Evolutionary conservation across 108 stramenopile genomes (phyloP), one percentile per base, ranked within the genome.

Genomic region (Mediolabrus comicus): DNA sequence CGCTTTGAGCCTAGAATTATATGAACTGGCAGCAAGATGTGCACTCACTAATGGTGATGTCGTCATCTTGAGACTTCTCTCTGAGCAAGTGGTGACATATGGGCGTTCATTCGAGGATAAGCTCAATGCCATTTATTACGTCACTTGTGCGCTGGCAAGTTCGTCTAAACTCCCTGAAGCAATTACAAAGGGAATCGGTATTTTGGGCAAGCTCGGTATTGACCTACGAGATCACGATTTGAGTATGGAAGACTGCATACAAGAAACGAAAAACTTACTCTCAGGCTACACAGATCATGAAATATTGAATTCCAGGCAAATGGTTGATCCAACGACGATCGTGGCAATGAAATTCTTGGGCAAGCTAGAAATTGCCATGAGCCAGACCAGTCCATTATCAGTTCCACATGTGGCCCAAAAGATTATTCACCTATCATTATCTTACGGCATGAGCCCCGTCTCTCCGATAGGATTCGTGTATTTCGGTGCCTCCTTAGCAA

Each of bases 391-490:
- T 17, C 46, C 39, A 10, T 27, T 4, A 29, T 17, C 46, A 10
- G 24, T 4, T 0, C 63, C 63, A 27, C 12, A 29, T 64, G 63
- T 52, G 0, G 26, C 43, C 11, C 32, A 51, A 30, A 51, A 46
- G 31, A 64, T 64, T 25, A 16, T 64, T 16, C 63, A 52, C 35
- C 49, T 64, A 26, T 64, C 63, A 28, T 27, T 64, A 1, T 41
- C 19, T 29, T 29, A 46, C 19, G 63, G 63, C n/a, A 46, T 64
- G 39, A 46, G 28, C 16, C 46, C 49, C 9, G 38, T 46, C 28
- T 64, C 63, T 14, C 41, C 63, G 14, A 52, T 64, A n/a, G 63
- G 29, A 16, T 64, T 64, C 38, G 46, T 39, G 28, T 46, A 64
- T 31, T 64, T 64, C 51, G 63, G 63, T 46, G 26, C 28, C 4